Evolutionary conservation across 306 rosid species (phyloP), one percentile per base, ranked within the genome.

Genomic region (Quercus parvula): DNA sequence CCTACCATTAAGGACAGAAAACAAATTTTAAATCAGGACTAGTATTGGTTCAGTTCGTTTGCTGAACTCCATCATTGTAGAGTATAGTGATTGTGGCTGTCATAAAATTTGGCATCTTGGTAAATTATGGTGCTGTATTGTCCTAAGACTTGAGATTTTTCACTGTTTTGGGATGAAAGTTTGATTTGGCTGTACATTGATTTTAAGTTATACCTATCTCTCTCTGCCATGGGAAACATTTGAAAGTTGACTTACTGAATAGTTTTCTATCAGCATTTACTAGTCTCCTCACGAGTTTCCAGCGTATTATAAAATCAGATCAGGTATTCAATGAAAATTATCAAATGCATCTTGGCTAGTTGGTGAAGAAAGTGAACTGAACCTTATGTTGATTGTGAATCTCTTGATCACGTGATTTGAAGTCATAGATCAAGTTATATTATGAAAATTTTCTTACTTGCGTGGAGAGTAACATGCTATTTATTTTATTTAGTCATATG

Each of bases 21-120:
- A 49, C 18, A 35, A 67, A 49, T 67, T 19, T 19, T 67, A 67
- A 30, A 31, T 64, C 70, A 2, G 18, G 46, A 25, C 67, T 24
- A 27, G 25, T 25, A 22, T 61, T 15, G 6, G 19, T 63, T 27
- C 44, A 27, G 14, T 28, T 63, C 4, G 1, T 15, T 31, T 30
- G 20, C 11, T 30, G 30, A 17, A 64, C 5, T 64, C 10, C 41
- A 30, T 63, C 41, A 41, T 17, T 17, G 20, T 64, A 3, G 4
- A 30, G 7, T 28, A 30, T 15, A 17, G 22, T 64, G 70, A 28
- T 30, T 67, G 6, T 67, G 52, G 44, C 52, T 35, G 9, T 54
- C 18, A 5, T 49, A 27, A 54, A 33, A 38, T 44, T 66, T 81
- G 67, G 51, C 49, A 15, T 67, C 80, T 18, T 64, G 80, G 84